Conservation (phyloP, 169 alveolate genomes). For the Fabrea salina region DNA sequence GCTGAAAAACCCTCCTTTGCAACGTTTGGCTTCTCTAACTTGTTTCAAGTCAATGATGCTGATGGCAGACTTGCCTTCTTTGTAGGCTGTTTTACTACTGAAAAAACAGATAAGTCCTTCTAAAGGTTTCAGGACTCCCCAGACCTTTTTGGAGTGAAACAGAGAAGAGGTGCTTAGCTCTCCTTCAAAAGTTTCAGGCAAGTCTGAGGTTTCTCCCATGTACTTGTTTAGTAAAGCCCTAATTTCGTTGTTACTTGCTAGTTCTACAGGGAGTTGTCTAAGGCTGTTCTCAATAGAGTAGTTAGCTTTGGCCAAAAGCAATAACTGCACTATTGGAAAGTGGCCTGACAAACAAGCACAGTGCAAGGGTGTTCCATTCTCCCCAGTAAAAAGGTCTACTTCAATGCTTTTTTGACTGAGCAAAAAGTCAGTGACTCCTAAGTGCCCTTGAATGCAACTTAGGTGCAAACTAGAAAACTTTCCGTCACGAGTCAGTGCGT, state of each 20-base stretch:
- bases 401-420: neutral
- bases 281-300: neutral
- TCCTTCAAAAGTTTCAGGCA: constrained; percentile 22
- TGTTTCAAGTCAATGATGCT: neutral
- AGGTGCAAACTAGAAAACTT: constrained; percentile 4
- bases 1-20: neutral
- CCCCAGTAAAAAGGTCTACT: neutral
- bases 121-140: neutral
- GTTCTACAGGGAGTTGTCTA: constrained; percentile 16
- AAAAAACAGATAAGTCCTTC: constrained; percentile 2
- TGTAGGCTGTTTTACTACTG: neutral
- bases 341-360: constrained; percentile 8
- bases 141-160: neutral
- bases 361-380: neutral
- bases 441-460: constrained; percentile 19
- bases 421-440: neutral
- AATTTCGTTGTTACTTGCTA: neutral
- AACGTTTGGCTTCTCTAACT: neutral
- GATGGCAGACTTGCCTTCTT: neutral
- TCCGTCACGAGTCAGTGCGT: neutral
- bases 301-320: constrained; percentile 4
- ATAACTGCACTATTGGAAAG: neutral
- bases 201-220: constrained; percentile 19
- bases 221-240: neutral
- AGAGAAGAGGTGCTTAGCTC: neutral